Evolutionary conservation across 345 rosid species (phyloP), one percentile per base, ranked within the genome.

Genomic region (Ailanthus altissimus): DNA sequence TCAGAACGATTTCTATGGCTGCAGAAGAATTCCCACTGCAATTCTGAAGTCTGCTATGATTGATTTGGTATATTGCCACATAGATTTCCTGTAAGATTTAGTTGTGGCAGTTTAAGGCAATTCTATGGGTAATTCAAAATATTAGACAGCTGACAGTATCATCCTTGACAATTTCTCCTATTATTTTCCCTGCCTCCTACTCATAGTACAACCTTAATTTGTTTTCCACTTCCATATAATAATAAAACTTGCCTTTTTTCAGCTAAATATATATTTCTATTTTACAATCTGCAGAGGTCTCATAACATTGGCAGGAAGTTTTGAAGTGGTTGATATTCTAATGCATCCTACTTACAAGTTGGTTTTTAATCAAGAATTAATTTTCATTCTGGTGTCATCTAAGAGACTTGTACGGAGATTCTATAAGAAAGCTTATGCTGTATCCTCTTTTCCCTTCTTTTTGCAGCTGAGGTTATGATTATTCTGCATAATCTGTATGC

Each of bases 201-300:
- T 61, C 18, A 26, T 62, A 21, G 62, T 36, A 64, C 57, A 70
- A 60, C 42, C 36, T 60, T 21, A n/a, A 60, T 74, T 42, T 60
- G 57, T 62, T 75, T 74, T 73, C 61, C 20, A 21, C 57, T 49
- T 68, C n/a, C 16, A 38, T n/a, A 61, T 23, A 60, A 64, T 51
- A 50, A 59, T 54, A 59, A 25, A 60, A 38, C 62, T 16, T 4
- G 23, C 40, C 50, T 64, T 50, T 21, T 25, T 51, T 63, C 40
- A 20, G 67, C 54, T 25, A 59, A 40, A 18, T 8, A 21, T 59
- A 43, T 36, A 18, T 46, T 25, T 32, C 28, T 67, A 23, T 40
- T 45, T 79, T 67, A 71, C 28, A 32, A 28, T 15, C 15, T 68
- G 23, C 63, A 47, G 72, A 40, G 23, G 72, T 43, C 12, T 42